A percentile compares a stretch with the other conserved stretches of the same genome.
Conservation (phyloP, 2,329 filamentous ascomycete species). For the Arthroderma sp. region DNA sequence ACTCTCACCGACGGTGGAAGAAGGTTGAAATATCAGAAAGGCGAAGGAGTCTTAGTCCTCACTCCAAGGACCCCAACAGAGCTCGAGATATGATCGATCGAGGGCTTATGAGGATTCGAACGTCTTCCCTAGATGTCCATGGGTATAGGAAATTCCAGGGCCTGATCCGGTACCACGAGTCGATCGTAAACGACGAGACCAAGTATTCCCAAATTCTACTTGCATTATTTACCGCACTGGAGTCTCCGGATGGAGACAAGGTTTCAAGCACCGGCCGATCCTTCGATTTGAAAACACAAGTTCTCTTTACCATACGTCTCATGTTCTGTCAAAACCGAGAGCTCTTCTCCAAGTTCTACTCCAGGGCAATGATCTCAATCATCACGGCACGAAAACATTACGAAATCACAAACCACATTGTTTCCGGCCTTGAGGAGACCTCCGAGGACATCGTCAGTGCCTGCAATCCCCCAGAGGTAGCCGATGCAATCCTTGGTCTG, state of each 20-base stretch:
- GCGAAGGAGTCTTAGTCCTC: conserved; percentile 27
- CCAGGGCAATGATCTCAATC: conserved; percentile 26
- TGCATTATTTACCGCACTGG: conserved; percentile 29
- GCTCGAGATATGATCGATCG: conserved; percentile 30
- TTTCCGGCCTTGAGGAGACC: conserved; percentile 30
- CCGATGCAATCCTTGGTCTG: conserved; percentile 26
- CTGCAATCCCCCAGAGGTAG: conserved; percentile 20
- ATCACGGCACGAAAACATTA: conserved; percentile 29
- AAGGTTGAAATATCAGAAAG: conserved; percentile 22
- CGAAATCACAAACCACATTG: conserved; percentile 30
- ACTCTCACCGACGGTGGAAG: conserved; percentile 23
- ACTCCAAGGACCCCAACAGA: conserved; percentile 29
- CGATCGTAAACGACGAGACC: conserved; percentile 25
- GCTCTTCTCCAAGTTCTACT: conserved; percentile 26
- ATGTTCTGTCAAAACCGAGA: conserved; percentile 28
- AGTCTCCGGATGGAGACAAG: conserved; percentile 22
- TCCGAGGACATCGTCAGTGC: conserved; percentile 25
- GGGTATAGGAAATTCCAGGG: conserved; percentile 34
- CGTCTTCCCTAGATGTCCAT: conserved; percentile 29
- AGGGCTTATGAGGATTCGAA: conserved; percentile 26
- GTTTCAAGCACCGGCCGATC: conserved; percentile 16
- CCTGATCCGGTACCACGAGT: conserved; percentile 28
- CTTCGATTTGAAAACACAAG: conserved; percentile 32
- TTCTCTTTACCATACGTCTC: conserved; percentile 31
- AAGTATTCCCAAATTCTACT: conserved; percentile 30